These are phyloP conservation scores for Hansenula sp. DNA, from an alignment of 1,139 yeast genomes.

Conservation along the genomic window DNA sequence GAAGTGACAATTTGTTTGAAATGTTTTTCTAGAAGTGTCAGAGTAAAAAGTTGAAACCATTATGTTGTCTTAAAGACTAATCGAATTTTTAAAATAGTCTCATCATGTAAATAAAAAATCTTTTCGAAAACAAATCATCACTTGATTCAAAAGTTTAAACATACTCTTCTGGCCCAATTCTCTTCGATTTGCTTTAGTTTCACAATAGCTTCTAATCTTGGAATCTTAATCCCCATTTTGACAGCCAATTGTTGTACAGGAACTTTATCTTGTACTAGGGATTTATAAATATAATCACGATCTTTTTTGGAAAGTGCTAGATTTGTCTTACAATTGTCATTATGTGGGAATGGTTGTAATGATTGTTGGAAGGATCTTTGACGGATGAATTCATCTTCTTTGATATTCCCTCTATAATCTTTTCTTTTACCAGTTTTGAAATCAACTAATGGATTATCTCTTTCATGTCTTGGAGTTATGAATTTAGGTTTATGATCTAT, in stretches of 20 bases:
- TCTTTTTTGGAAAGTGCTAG: conserved; percentile 52
- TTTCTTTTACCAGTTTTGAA: conserved; percentile 33
- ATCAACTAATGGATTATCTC: conserved; percentile 37
- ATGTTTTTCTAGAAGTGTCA: conserved; percentile 17
- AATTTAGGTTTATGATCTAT: conserved; percentile 73
- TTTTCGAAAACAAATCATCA: not conserved
- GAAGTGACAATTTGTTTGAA: conserved; percentile 3
- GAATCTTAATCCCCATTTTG: conserved; percentile 74
- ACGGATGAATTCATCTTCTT: conserved; percentile 14
- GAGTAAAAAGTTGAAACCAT: conserved; percentile 47
- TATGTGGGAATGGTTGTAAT: conserved; percentile 77
- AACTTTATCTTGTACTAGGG: conserved; percentile 46
- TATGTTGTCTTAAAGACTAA: conserved; percentile 75
- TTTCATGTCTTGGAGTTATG: conserved; percentile 54
- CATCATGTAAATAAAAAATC: conserved; percentile 35
- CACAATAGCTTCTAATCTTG: conserved; percentile 82
- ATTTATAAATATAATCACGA: conserved; percentile 57
- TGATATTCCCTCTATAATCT: conserved; percentile 15
- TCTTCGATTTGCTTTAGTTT: conserved; percentile 64
- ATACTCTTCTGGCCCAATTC: conserved; percentile 56
- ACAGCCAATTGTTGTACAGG: conserved; percentile 76
- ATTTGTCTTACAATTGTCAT: conserved; percentile 67
- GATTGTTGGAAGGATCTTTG: conserved; percentile 31
- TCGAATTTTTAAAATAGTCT: conserved; percentile 44
- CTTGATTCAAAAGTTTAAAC: conserved; percentile 31